These are phyloP conservation scores for Fusarium tupiense DNA, from an alignment of 2,329 filamentous ascomycete genomes.

Conservation along the genomic window DNA sequence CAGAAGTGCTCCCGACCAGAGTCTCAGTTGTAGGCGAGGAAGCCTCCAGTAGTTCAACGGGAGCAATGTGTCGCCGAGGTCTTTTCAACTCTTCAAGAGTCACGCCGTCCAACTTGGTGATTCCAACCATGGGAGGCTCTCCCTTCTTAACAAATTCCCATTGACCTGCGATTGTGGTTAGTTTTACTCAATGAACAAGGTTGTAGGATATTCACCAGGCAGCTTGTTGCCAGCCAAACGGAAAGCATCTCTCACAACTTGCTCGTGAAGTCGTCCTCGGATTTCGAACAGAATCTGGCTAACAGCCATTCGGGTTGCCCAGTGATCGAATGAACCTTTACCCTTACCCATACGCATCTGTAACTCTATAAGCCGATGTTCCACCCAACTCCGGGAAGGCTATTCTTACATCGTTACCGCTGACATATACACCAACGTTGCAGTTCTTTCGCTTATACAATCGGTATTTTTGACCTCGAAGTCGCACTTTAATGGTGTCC, in stretches of 20 bases:
- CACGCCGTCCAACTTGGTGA: constrained; percentile 88
- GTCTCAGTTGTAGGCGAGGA: constrained; percentile 47
- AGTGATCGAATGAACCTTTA: constrained; percentile 97
- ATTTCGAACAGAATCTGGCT: constrained; percentile 94
- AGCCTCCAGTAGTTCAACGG: constrained; percentile 50
- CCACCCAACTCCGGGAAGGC: neutral
- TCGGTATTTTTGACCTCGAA: constrained; percentile 91
- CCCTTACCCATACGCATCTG: constrained; percentile 98
- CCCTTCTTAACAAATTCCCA: constrained; percentile 97
- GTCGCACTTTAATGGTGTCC: constrained; percentile 87
- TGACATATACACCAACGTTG: constrained; percentile 94
- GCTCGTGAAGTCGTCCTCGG: constrained; percentile 91
- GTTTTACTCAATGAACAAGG: constrained; percentile 5
- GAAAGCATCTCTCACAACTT: constrained; percentile 93
- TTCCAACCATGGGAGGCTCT: constrained; percentile 87
- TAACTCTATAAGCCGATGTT: constrained; percentile 29
- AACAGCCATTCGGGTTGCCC: constrained; percentile 89
- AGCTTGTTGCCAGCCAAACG: constrained; percentile 93
- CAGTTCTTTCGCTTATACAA: constrained; percentile 91
- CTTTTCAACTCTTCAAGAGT: constrained; percentile 86
- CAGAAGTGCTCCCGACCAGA: constrained; percentile 47
- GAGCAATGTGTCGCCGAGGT: constrained; percentile 74
- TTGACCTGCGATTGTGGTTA: constrained; percentile 63
- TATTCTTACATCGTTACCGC: constrained; percentile 82
- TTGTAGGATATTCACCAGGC: constrained; percentile 69